Evolutionary conservation across 768 basidiomycete species (phyloP), one percentile per base, ranked within the genome.

Genomic region (Hortiboletus flavorubellus): DNA sequence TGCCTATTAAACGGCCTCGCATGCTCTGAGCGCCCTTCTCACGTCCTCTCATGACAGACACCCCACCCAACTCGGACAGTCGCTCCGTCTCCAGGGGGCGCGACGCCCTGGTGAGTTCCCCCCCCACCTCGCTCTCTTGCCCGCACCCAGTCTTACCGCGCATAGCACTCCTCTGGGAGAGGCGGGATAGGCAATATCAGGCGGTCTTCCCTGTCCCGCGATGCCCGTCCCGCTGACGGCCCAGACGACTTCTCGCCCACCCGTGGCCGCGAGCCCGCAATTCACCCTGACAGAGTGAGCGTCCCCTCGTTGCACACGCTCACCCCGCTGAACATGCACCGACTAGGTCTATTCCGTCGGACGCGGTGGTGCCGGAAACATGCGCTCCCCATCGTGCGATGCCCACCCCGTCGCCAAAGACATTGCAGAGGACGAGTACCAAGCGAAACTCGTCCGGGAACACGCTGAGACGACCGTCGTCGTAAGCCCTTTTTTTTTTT

Each of bases 331-430:
- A 21, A 57, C 37, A 12, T 3, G 3, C 39, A 7, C 5, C 44
- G 14, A 30, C 23, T 35, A 59, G 61, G n/a, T 60, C 59, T 75
- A 73, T 59, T 84, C 82, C 18, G 79, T 80, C 41, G 93, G 93
- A 11, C 83, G 91, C 48, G 92, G 93, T 29, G 93, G 93, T 15
- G 80, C 80, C 8, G 93, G 92, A 9, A 95, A 95, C 77, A 84
- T 94, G 48, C 84, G 89, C 53, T 87, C 90, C 2, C 85, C 85
- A 1, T 90, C 89, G 23, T 81, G 84, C 35, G 54, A 49, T 33
- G 54, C 21, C 10, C 8, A 26, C 42, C 54, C 68, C 14, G 72
- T 72, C 2, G 40, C 64, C 1, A 71, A 72, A 21, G 63, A 72
- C 11, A 48, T 40, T 41, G 46, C 53, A 44, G 60, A 74, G 56